These are phyloP conservation scores for Pseudocercospora eumusae DNA, from an alignment of 2,329 filamentous ascomycete species.

Conservation along the genomic window DNA sequence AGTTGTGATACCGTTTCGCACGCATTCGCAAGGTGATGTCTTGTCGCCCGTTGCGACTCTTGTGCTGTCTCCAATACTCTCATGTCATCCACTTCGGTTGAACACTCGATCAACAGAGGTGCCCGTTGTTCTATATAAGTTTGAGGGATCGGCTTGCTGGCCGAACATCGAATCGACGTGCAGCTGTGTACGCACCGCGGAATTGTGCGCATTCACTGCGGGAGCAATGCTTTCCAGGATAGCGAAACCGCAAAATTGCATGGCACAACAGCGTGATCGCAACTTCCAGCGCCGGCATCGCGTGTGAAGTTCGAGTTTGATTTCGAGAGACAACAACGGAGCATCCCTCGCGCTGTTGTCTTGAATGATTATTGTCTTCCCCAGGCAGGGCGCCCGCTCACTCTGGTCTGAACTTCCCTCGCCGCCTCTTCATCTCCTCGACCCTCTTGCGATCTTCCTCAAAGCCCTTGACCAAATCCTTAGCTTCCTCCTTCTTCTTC, in stretches of 20 bases:
- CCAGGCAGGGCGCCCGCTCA: neutral
- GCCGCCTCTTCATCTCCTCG: slow-evolving; percentile 31
- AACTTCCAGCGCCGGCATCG: neutral
- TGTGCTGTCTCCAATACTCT: no score
- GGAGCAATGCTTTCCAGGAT: no score
- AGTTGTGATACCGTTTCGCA: neutral
- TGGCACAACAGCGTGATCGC: neutral
- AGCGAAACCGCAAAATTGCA: no score
- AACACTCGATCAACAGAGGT: neutral
- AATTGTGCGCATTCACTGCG: no score
- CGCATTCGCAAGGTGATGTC: no score
- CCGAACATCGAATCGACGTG: no score
- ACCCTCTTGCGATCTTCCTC: slow-evolving; percentile 48
- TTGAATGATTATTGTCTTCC: no score
- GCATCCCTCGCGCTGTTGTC: neutral
- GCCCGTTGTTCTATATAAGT: neutral
- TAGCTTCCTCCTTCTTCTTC: slow-evolving; percentile 73
- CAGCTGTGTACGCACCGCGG: no score
- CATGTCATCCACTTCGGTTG: no score
- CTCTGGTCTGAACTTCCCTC: slow-evolving; percentile 31
- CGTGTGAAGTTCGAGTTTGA: neutral
- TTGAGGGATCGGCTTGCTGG: neutral
- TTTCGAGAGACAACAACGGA: neutral
- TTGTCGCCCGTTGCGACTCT: no score
- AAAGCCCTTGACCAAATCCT: slow-evolving; percentile 68